Percentiles rank a stretch among this genome's conserved stretches.
phyloP scores from a whole-genome alignment of 1,139 yeast genomes.

The Suhomyces anneliseae region DNA sequence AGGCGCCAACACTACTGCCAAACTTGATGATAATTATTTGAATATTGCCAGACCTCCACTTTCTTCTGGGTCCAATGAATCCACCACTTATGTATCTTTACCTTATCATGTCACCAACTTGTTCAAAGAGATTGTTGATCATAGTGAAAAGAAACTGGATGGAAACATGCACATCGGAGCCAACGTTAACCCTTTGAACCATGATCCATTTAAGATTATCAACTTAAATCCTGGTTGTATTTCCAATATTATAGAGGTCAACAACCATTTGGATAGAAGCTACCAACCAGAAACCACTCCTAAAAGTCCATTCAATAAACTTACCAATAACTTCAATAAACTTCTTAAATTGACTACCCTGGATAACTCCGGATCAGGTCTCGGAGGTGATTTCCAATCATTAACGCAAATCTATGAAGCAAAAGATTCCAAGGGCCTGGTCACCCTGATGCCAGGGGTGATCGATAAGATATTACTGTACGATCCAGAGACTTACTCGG shows the following conservation, averaged over 20 bases:
- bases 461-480: constrained; percentile 26
- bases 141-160: constrained; percentile 38
- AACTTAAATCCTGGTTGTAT: constrained; percentile 58
- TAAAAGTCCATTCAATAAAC: constrained; percentile 35
- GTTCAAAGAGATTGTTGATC: constrained; percentile 28
- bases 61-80: constrained; percentile 29
- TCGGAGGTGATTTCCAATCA: not conserved
- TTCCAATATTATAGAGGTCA: constrained; percentile 20
- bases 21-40: constrained; percentile 31
- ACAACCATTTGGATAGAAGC: not conserved
- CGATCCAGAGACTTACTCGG: constrained; percentile 24
- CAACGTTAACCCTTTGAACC: constrained; percentile 49
- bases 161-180: constrained; percentile 58
- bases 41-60: constrained; percentile 44
- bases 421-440: constrained; percentile 3
- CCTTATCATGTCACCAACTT: constrained; percentile 41
- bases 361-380: not conserved
- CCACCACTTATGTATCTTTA: constrained; percentile 44
- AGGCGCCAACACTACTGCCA: constrained; percentile 22
- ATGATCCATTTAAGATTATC: constrained; percentile 54
- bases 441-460: constrained; percentile 1
- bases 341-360: constrained; percentile 25
- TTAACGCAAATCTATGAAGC: not conserved
- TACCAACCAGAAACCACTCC: constrained; percentile 1
- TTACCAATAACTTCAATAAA: constrained; percentile 35